These are phyloP conservation scores for Solanum pennellii DNA, from an alignment of 257 asterid genomes.

Conservation along the genomic window DNA sequence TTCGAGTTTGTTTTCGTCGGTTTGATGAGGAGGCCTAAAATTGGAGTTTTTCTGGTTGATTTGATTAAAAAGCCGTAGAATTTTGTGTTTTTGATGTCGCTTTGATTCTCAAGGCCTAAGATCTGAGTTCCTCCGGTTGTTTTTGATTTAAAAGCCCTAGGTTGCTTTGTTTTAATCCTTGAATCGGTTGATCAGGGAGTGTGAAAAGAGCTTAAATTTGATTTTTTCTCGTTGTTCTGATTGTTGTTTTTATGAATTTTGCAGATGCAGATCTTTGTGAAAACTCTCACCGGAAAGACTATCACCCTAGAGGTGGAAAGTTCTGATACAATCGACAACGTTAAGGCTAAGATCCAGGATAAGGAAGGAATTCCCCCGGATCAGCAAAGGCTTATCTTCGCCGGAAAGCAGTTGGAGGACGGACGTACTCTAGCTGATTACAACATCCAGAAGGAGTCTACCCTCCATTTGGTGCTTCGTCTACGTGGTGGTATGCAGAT, in stretches of 20 bases:
- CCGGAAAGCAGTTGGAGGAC: constrained; percentile 23
- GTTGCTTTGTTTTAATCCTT: background rate
- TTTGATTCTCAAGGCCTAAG: background rate
- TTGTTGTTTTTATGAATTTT: background rate
- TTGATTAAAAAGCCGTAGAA: too few relatives aligned
- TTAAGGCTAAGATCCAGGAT: constrained; percentile 24
- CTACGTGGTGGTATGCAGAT: constrained; percentile 34
- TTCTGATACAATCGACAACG: constrained; percentile 28
- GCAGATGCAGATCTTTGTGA: constrained; percentile 26
- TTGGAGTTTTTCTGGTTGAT: background rate
- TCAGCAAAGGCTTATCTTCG: constrained; percentile 28
- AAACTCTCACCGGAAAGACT: constrained; percentile 27
- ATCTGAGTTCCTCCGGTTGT: background rate
- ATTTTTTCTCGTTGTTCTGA: background rate
- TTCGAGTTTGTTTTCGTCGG: fast-evolving
- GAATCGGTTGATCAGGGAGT: background rate
- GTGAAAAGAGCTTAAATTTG: background rate
- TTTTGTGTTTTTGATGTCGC: background rate
- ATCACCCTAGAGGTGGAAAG: constrained; percentile 29
- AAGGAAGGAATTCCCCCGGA: constrained; percentile 32
- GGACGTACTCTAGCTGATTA: constrained; percentile 27
- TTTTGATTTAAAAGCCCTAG: background rate
- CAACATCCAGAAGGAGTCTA: constrained; percentile 29
- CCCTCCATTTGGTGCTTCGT: constrained; percentile 28
- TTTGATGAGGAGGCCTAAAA: background rate